phyloP scores from a whole-genome alignment of 306 rosid genomes.

The Medicago lupulina region DNA sequence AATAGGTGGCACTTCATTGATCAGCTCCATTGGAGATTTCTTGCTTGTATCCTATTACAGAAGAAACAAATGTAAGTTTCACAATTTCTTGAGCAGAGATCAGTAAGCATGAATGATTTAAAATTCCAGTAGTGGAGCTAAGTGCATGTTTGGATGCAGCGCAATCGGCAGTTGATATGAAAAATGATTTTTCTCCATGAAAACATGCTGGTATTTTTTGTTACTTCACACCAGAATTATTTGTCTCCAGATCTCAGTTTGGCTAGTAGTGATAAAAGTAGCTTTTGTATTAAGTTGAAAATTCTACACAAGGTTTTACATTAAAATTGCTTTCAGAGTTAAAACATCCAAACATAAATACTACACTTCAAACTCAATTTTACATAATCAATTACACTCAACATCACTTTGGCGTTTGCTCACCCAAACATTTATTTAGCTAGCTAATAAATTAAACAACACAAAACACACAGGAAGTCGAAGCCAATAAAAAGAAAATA shows the following conservation, averaged over 20 bases:
- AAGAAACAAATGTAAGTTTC: slow-evolving; percentile 37
- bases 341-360: not conserved
- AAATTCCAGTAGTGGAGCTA: not conserved
- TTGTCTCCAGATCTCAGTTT: not conserved
- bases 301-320: not conserved
- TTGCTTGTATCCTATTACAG: slow-evolving; percentile 76
- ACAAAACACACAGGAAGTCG: slow-evolving; percentile 13
- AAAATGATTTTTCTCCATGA: not conserved
- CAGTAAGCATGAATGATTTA: slow-evolving; percentile 25
- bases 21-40: slow-evolving; percentile 98
- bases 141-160: not conserved
- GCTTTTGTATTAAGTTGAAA: not conserved
- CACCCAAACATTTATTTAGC: not conserved
- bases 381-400: not conserved
- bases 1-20: slow-evolving; percentile 95
- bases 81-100: slow-evolving; percentile 13
- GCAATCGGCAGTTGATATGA: not conserved
- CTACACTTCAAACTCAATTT: not conserved
- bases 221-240: not conserved
- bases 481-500: slow-evolving; percentile 16
- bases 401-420: not conserved
- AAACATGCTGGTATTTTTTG: not conserved
- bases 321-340: not conserved
- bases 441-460: slow-evolving; percentile 5
- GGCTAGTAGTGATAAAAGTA: not conserved